Conservation (phyloP, 331 rosid genomes). For the Malus hybrid region DNA sequence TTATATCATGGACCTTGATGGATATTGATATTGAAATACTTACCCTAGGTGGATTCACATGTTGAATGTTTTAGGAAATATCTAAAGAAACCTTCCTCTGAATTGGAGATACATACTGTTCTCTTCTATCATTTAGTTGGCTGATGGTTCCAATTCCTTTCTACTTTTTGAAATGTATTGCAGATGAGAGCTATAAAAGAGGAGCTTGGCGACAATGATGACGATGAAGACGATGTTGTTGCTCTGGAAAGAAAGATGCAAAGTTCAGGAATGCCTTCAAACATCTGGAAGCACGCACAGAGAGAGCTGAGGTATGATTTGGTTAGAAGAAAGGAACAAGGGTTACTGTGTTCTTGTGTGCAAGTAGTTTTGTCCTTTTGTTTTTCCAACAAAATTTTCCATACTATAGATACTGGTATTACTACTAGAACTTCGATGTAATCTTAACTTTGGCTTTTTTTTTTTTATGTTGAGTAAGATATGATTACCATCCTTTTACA, state of each 20-base stretch:
- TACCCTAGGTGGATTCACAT: background rate
- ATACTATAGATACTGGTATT: background rate
- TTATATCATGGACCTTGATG: background rate
- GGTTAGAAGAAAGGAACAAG: background rate
- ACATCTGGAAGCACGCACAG: conserved; percentile 91
- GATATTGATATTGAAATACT: background rate
- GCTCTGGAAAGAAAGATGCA: conserved; percentile 92
- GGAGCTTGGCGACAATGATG: conserved; percentile 97
- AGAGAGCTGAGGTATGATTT: conserved; percentile 76
- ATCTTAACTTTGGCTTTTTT: no score
- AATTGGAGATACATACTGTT: background rate
- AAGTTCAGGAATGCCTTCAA: conserved; percentile 93
- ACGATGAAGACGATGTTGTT: conserved; percentile 89
- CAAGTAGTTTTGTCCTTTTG: background rate
- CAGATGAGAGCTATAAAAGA: conserved; percentile 98
- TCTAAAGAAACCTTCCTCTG: background rate
- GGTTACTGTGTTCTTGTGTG: background rate
- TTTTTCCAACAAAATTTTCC: background rate
- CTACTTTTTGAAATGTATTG: conserved; percentile 14
- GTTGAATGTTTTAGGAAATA: background rate
- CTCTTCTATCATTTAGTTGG: background rate
- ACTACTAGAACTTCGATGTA: background rate
- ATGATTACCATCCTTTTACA: background rate
- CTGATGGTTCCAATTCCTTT: background rate
- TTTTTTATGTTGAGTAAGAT: background rate